Evolutionary conservation across 768 basidiomycete genomes (phyloP), one percentile per base, ranked within the genome.

Genomic region (Tremella mesenterica): DNA sequence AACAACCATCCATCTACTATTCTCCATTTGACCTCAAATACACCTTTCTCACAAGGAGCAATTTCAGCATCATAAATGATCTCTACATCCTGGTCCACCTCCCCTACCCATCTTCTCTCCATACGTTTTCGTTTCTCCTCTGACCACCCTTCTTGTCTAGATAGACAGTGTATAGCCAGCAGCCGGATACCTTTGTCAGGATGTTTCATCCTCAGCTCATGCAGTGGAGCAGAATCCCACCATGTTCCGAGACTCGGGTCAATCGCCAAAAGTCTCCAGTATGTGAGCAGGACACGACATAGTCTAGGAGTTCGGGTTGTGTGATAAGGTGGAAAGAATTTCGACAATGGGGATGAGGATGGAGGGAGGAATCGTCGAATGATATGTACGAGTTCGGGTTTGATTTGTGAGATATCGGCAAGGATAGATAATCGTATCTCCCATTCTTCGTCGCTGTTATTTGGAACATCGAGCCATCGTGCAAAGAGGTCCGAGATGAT

Each of bases 1-100:
- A 93, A 69, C 25, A 92, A 75, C 90, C 89, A 93, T 10, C 85
- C 87, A 72, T 93, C 88, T 25, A 82, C 73, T 39, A 60, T 48
- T 12, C 29, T 36, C 21, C 50, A 71, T 58, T 21, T 75, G 70
- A 65, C 21, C 45, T 58, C 52, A 26, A 56, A 49, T 6, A 48
- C 54, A 13, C 55, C 55, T 13, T 44, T 44, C 4, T 52, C 39
- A 34, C 48, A 31, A 13, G n/a, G 51, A 33, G 47, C 34, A 4
- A 63, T 23, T 43, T 59, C 55, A 26, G 30, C 56, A 12, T 54
- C 59, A 33, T 59, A 64, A 2, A 30, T 6, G 20, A 64, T 44
- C 18, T 49, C 29, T 54, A 83, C 87, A 47, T 91, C 85, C 1
- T 78, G 77, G 9, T 75, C 76, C 44, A 78, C 79, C 3, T 81